Evolutionary conservation across 1,139 yeast species (phyloP).

Genomic region (Suhomyces yuchorum): DNA sequence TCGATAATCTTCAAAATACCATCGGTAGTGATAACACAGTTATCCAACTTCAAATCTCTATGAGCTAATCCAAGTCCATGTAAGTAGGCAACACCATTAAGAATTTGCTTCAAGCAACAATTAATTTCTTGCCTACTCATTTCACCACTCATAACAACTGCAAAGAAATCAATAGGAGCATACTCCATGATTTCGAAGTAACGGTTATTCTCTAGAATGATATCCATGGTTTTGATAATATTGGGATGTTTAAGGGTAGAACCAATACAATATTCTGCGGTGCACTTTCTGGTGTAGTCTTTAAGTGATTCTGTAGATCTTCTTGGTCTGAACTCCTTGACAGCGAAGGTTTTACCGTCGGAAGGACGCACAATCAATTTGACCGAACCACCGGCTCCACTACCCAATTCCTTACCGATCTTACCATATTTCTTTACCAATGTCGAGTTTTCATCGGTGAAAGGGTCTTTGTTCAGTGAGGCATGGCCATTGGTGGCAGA

Average conservation of each 20-base stretch:
- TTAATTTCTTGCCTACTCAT: constrained; percentile 85
- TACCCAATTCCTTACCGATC: constrained; percentile 85
- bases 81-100: constrained; percentile 80
- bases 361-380: constrained; percentile 78
- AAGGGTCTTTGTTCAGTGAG: constrained; percentile 40
- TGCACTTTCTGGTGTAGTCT: constrained; percentile 92
- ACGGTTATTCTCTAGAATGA: constrained; percentile 80
- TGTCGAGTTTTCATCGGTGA: constrained; percentile 59
- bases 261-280: constrained; percentile 97
- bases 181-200: constrained; percentile 97
- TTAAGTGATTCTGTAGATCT: constrained; percentile 80
- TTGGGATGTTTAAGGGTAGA: constrained; percentile 94
- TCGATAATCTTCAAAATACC: constrained; percentile 93
- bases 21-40: constrained; percentile 83
- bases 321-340: constrained; percentile 90
- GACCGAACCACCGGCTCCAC: constrained; percentile 98
- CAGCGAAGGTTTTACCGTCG: constrained; percentile 89
- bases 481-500: constrained; percentile 35
- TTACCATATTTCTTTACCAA: constrained; percentile 84
- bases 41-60: constrained; percentile 91
- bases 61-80: constrained; percentile 93
- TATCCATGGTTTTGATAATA: constrained; percentile 90
- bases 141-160: constrained; percentile 95
- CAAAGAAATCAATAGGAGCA: constrained; percentile 94
- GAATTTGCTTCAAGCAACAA: constrained; percentile 86